Evolutionary conservation across 306 rosid species (phyloP), one percentile per base, ranked within the genome.

Genomic region (Biancaea sappan): DNA sequence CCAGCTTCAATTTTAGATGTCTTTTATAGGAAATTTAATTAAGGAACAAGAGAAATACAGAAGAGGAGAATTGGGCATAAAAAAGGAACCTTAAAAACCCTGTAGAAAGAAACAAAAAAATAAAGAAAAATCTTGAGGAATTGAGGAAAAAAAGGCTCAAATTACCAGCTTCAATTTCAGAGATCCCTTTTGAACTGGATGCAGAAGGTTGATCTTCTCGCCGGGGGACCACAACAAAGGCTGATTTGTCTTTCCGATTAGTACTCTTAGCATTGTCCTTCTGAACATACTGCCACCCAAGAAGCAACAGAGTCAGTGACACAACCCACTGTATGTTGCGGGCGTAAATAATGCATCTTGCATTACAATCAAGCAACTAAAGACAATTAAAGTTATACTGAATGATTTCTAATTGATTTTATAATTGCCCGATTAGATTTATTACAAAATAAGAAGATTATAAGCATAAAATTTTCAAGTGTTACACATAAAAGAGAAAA

Each of bases 211-310:
- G 93, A 82, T 88, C 89, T 46, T 86, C 90, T 79, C 81, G 95
- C 76, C 83, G 89, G 25, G 93, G 73, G 43, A 90, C 73, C 48
- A 81, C 79, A 73, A 14, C 69, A 75, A 90, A 88, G 76, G 83
- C 68, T 75, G 97, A 82, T 86, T 84, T 92, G 75, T 80, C 95
- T 79, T 77, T 94, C 19, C 91, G 86, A 75, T 72, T 83, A 43
- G 79, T 60, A 76, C 54, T 80, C 81, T 79, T 94, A 35, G 77
- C 77, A 73, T 75, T 80, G 72, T 92, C 93, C 89, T 92, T 94
- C 78, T 85, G 87, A 66, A 94, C 89, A 82, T 94, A 91, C 98
- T 94, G 93, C 54, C 62, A 80, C 81, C 62, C 81, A 80, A 69
- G 54, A 66, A 82, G 69, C 22, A 76, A 68, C 71, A 24, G 19